Evolutionary conservation across 441 rosid genomes (phyloP), one percentile per base, ranked within the genome.

Genomic region (Manihot esculenta): DNA sequence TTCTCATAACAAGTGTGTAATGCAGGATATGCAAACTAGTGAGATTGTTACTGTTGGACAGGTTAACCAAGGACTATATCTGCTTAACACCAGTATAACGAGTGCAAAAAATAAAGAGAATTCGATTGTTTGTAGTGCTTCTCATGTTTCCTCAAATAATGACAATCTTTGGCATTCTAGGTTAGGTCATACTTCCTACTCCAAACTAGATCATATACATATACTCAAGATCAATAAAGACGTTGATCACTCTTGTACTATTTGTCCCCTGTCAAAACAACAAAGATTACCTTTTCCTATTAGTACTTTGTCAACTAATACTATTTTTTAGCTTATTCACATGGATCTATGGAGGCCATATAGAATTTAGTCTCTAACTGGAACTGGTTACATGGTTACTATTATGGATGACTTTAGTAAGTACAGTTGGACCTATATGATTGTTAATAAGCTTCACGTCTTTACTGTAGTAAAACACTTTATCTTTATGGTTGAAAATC

Each of bases 351-450:
- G 58, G 65, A 66, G 66, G 3, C 73, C 66, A 0, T 21, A 38
- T 23, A 1, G 2, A 8, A 1, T 58, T 15, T 21, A 17, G 7
- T 14, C 65, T 1, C 1, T 13, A 0, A 4, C 23, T 42, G 44
- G 55, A 5, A 8, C 18, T 1, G 1, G 7, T 3, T 58, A 59
- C 11, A 44, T 70, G 49, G n/a, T 58, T 1, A 70, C 66, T 3
- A 18, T 70, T 11, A 57, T 70, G 10, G 66, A 70, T 26, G 66
- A 70, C 8, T 24, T 9, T 30, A 70, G 9, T 18, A 24, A 18
- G 9, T 56, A 27, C 11, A 61, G 41, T 3, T 69, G 73, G 66
- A n/a, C 48, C 15, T 69, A 13, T 12, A n/a, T 69, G 20, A 7
- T 69, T 15, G 6, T 14, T 1, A 7, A 7, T 33, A 69, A 58